Base-by-base conservation (phyloP, 306 rosid genomes). In the Citrullus mucosospermus region DNA sequence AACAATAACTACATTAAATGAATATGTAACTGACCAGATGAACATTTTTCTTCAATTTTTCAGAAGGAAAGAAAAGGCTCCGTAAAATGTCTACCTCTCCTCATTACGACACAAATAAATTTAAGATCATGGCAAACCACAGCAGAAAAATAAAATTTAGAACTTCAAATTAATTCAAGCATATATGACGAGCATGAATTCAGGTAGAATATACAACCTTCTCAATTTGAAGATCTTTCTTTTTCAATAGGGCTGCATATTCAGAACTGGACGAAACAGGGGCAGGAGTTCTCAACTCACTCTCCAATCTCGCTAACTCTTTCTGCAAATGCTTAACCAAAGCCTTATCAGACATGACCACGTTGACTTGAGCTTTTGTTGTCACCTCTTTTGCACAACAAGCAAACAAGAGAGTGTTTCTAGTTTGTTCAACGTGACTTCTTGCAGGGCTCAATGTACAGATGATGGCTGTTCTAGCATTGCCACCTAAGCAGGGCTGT, bases 381-480 rank as follows among this genome's bases (percentile, higher is more conserved):
- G 93, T 92, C 82, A 96, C 99, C 85, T 96, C 98, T 88, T 92
- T 96, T 50, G 99, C 99, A 74, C 98, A 88, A 85, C 96, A 92
- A 56, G 99, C 99, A 86, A 96, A 96, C 83, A 96, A 87, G 87
- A 96, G 98, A 11, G 99, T 92, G 87, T 96, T 96, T 83, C 99
- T 88, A 41, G 99, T 96, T 82, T 96, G 99, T 81, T 96, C 99
- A 63, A 96, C 98, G 77, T 96, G 99, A 83, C 89, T 88, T 82
- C 99, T 85, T 59, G 99, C 93, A 6, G 99, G 97, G 89, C 99
- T 96, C 87, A 96, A 80, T 81, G 98, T 96, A 90, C 99, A 96
- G 81, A 96, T 84, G 84, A 96, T 86, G 80, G 99, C 99, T 81
- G 99, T 96, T 91, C 99, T 88, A 80, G 99, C 99, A 85, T 96